phyloP scores from a whole-genome alignment of 2,329 filamentous ascomycete genomes.

The Botrytis galanthina region DNA sequence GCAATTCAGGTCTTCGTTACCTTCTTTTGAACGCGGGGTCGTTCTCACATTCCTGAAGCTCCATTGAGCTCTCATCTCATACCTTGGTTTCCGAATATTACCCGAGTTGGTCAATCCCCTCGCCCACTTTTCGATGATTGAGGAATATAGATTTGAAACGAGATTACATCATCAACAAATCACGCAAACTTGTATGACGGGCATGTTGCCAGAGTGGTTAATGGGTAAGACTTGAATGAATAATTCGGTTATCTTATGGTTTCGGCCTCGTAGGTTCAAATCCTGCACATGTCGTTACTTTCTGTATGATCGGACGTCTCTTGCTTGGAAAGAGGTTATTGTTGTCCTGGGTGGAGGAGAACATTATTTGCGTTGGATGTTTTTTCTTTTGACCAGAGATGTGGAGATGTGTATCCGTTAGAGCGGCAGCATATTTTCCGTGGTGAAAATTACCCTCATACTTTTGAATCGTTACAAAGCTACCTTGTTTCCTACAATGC shows the following conservation, averaged over 20 bases:
- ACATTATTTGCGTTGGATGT: background rate
- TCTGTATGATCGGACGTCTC: background rate
- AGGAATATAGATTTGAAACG: fast-evolving
- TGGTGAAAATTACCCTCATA: background rate
- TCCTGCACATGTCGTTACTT: slow-evolving; percentile 19
- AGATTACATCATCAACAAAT: background rate
- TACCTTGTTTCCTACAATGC: background rate
- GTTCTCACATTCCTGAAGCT: slow-evolving; percentile 11
- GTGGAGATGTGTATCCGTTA: background rate
- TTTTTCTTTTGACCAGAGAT: background rate
- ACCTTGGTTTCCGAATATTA: background rate
- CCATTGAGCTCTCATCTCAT: background rate
- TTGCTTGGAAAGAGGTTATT: background rate
- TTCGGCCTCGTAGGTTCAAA: slow-evolving; percentile 23
- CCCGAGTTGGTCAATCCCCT: background rate
- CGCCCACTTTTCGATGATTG: fast-evolving
- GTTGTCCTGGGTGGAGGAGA: background rate
- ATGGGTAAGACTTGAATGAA: slow-evolving; percentile 23
- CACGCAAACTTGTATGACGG: background rate
- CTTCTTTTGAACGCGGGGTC: slow-evolving; percentile 2
- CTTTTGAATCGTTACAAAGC: background rate
- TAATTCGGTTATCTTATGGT: slow-evolving; percentile 22
- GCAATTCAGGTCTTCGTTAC: background rate
- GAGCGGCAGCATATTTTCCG: background rate
- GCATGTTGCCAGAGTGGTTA: slow-evolving; percentile 23